These are phyloP conservation scores for Gelatoporia subvermispora DNA, from an alignment of 768 basidiomycete genomes.

Conservation along the genomic window DNA sequence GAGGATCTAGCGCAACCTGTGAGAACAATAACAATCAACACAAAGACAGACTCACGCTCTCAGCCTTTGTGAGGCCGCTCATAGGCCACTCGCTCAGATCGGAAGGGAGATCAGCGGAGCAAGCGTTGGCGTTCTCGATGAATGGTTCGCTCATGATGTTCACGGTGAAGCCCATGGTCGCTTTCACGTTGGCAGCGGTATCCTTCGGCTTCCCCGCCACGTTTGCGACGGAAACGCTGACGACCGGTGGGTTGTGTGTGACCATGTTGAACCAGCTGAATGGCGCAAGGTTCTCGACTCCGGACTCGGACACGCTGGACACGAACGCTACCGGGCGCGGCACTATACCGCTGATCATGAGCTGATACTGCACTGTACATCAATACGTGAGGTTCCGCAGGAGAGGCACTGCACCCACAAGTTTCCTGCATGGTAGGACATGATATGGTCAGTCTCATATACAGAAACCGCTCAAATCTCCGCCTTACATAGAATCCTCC, in stretches of 20 bases:
- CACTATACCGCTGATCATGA: conserved; percentile 34
- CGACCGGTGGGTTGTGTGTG: conserved; percentile 36
- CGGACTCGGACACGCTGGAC: conserved; percentile 29
- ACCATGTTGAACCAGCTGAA: conserved; percentile 29
- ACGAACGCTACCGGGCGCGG: conserved; percentile 44
- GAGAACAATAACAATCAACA: not conserved
- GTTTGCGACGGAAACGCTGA: conserved; percentile 37
- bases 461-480: too few species aligned
- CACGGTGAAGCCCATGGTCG: conserved; percentile 45
- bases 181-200: conserved; percentile 41
- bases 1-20: conserved; percentile 21
- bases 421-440: conserved; percentile 5
- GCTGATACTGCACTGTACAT: conserved; percentile 22
- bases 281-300: conserved; percentile 36
- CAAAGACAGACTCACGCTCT: conserved; percentile 23
- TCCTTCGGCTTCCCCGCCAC: conserved; percentile 30
- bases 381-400: not conserved
- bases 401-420: not conserved
- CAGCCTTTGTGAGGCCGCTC: conserved; percentile 37
- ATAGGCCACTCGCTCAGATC: conserved; percentile 37
- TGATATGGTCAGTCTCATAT: too few species aligned
- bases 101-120: conserved; percentile 33
- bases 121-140: conserved; percentile 33
- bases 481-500: conserved; percentile 24
- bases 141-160: conserved; percentile 55